A percentile compares a stretch with the other conserved stretches of the same genome.
Conservation (phyloP, 1,284 basidiomycete genomes). For the Tilletia caries region DNA sequence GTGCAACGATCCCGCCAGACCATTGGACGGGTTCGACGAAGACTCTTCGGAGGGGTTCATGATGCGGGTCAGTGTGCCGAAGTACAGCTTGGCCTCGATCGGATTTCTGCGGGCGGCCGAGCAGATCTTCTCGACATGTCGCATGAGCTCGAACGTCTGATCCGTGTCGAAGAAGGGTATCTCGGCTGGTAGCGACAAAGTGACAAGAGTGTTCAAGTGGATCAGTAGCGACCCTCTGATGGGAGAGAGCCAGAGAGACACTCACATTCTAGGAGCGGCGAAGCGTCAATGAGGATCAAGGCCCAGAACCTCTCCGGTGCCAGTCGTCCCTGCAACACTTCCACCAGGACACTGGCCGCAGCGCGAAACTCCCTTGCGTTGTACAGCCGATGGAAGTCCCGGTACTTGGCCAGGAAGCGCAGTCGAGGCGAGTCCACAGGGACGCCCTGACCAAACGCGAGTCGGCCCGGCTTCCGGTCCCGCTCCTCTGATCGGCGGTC, state of each 20-base stretch:
- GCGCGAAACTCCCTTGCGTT: conserved; percentile 29
- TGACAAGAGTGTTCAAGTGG: not conserved
- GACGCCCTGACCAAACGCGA: conserved; percentile 18
- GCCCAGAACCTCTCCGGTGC: conserved; percentile 47
- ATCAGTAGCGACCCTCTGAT: not conserved
- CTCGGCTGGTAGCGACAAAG: conserved; percentile 1
- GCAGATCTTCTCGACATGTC: conserved; percentile 42
- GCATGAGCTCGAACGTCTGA: conserved; percentile 46
- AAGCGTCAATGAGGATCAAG: conserved; percentile 45
- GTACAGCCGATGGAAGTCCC: conserved; percentile 46
- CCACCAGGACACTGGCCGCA: conserved; percentile 41
- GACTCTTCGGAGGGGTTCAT: conserved; percentile 26
- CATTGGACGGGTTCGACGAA: conserved; percentile 7
- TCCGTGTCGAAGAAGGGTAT: conserved; percentile 26
- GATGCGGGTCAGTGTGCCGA: conserved; percentile 27
- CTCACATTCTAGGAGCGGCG: conserved; percentile 40
- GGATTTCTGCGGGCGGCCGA: conserved; percentile 25
- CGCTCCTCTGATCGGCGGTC: conserved; percentile 13
- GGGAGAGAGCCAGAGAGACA: not conserved
- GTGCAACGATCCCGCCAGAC: not conserved
- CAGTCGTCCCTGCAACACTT: conserved; percentile 42
- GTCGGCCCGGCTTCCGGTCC: not conserved
- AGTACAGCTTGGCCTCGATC: conserved; percentile 36
- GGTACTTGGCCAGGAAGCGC: conserved; percentile 46
- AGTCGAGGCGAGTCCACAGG: conserved; percentile 37